These are phyloP conservation scores for Sordariomycetes sp. DNA, from an alignment of 2,329 filamentous ascomycete genomes.

Conservation along the genomic window DNA sequence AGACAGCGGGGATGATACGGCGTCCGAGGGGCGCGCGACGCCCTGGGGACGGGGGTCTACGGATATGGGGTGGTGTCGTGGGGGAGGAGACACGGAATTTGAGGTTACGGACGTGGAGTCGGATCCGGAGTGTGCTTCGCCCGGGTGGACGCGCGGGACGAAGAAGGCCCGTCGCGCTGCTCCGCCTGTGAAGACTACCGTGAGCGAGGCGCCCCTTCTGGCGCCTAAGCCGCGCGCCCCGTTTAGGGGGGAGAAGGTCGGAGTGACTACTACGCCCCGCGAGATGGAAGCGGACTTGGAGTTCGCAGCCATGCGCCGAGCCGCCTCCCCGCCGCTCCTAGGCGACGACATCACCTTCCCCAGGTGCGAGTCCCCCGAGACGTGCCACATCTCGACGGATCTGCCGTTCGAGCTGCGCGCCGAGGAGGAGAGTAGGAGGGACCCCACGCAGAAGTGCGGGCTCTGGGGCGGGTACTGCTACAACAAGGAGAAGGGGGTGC, in stretches of 20 bases:
- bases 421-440: constrained; percentile 34
- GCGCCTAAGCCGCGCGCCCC: background rate
- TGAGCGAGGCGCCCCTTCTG: background rate
- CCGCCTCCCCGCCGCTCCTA: constrained; percentile 71
- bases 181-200: background rate
- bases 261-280: background rate
- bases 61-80: constrained; percentile 59
- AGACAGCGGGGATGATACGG: constrained; percentile 46
- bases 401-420: constrained; percentile 42
- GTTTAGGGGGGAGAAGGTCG: background rate
- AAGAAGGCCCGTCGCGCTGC: background rate
- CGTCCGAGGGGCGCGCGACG: constrained; percentile 13
- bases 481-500: background rate
- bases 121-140: constrained; percentile 10
- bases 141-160: constrained; percentile 9
- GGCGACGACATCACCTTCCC: constrained; percentile 72
- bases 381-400: constrained; percentile 71
- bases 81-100: constrained; percentile 63
- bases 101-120: background rate
- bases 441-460: constrained; percentile 44
- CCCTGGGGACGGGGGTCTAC: constrained; percentile 42
- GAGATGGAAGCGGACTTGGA: constrained; percentile 7
- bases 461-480: constrained; percentile 67
- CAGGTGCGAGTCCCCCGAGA: constrained; percentile 68
- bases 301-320: constrained; percentile 25